A percentile compares a stretch with the other conserved stretches of the same genome.
phyloP scores from a whole-genome alignment of 2,329 filamentous ascomycete species.

The Arthrobotrys conoides region DNA sequence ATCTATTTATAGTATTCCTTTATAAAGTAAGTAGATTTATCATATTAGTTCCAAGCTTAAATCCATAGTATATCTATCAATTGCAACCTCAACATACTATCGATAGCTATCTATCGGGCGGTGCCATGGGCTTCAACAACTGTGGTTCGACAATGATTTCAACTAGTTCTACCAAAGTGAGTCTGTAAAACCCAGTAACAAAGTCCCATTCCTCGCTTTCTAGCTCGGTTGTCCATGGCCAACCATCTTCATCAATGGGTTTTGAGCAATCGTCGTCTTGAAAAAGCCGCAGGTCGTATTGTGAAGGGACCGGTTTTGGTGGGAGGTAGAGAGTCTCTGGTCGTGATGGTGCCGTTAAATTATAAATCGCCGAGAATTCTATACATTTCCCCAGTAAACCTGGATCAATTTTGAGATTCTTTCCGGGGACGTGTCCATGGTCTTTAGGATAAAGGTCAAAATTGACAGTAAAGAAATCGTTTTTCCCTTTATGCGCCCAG shows the following conservation, averaged over 20 bases:
- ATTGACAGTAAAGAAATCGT: neutral
- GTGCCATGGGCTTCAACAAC: neutral
- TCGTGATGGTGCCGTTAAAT: slow-evolving; percentile 5
- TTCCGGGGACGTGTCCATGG: slow-evolving; percentile 9
- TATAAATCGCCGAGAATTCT: slow-evolving; percentile 10
- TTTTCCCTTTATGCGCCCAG: neutral
- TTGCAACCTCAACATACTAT: too few species aligned
- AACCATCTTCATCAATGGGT: slow-evolving; percentile 28
- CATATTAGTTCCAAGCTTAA: too few species aligned
- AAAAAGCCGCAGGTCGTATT: slow-evolving; percentile 31
- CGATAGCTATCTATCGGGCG: neutral
- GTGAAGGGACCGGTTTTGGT: neutral
- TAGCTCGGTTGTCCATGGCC: slow-evolving; percentile 27
- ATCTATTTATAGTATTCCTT: too few species aligned
- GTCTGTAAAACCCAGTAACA: slow-evolving; percentile 10
- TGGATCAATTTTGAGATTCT: slow-evolving; percentile 13
- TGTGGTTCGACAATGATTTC: neutral
- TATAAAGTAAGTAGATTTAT: too few species aligned
- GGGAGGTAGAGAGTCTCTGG: slow-evolving; percentile 30
- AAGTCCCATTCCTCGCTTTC: slow-evolving; percentile 8
- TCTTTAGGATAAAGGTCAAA: slow-evolving; percentile 36
- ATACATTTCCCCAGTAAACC: slow-evolving; percentile 16
- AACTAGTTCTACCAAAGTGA: slow-evolving; percentile 6
- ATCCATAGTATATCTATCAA: too few species aligned
- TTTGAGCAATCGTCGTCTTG: slow-evolving; percentile 33